Percentiles rank a stretch among this genome's conserved stretches.
These are phyloP conservation scores for Globisporangium mamillatum DNA, from an alignment of 352 stramenopile species.

Conservation along the genomic window DNA sequence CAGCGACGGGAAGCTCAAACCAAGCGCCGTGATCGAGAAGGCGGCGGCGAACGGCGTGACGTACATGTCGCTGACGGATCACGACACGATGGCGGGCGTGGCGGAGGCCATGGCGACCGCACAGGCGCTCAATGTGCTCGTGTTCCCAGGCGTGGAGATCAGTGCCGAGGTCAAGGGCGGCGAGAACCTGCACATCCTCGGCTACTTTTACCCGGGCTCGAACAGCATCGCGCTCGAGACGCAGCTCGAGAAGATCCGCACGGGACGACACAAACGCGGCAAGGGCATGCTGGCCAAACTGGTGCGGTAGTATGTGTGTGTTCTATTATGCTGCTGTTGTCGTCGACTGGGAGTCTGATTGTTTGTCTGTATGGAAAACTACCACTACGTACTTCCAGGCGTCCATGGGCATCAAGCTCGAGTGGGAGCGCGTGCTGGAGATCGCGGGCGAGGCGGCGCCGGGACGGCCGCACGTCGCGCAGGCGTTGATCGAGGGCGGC, in stretches of 20 bases:
- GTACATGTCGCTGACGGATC: constrained; percentile 84
- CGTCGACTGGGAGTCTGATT: not conserved
- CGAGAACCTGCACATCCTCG: constrained; percentile 85
- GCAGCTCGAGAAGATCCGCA: constrained; percentile 79
- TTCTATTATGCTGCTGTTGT: not conserved
- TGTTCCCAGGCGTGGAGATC: constrained; percentile 83
- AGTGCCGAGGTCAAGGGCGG: constrained; percentile 80
- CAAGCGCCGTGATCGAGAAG: constrained; percentile 70
- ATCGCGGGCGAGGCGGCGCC: constrained; percentile 83
- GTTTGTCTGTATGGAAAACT: not conserved
- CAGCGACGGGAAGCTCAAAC: constrained; percentile 79
- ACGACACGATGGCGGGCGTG: constrained; percentile 85
- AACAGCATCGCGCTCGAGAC: constrained; percentile 69
- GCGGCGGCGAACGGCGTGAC: constrained; percentile 72
- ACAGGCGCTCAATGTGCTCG: constrained; percentile 61
- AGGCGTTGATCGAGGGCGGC: constrained; percentile 73
- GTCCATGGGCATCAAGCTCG: constrained; percentile 74
- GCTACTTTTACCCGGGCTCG: constrained; percentile 82
- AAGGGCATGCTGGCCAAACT: constrained; percentile 84
- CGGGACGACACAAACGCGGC: constrained; percentile 71
- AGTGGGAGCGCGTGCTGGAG: constrained; percentile 79
- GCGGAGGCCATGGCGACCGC: constrained; percentile 66
- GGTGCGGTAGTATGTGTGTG: constrained; percentile 26
- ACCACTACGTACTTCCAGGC: constrained; percentile 30
- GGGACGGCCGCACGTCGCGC: constrained; percentile 71